Base-by-base conservation (phyloP, 2,329 filamentous ascomycete genomes). In the Simplicillium aogashimaense region DNA sequence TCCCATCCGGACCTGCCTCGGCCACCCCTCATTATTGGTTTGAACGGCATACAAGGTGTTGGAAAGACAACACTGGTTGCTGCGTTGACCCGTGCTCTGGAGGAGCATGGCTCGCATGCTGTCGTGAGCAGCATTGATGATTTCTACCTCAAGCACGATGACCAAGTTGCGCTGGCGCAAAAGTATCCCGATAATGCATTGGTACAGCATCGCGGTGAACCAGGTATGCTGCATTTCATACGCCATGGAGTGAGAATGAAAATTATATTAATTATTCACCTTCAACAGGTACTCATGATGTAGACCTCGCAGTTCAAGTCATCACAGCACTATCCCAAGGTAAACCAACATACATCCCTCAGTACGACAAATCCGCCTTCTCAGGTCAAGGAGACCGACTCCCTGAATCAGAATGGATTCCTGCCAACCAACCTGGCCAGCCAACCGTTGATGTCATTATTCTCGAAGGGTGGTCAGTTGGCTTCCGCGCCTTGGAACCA, bases 381-480 rank as follows among this genome's bases (percentile, higher is more conserved):
- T 63, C 66, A 16, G 88, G 88, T 10, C 74, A 81, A 45, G 88
- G 88, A 16, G 87, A 94, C 61, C 80, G 88, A 37, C 66, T 75
- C 1, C 75, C 81, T 0, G 61, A 73, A 42, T 63, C 61, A 10
- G 54, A 70, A 36, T 94, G 87, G 85, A 63, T 69, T 18, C 53
- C 54, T 12, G 69, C 82, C 43, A 77, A 78, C 48, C 61, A 57
- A 35, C 61, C 59, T 0, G 70, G 70, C 8, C 66, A 74, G 39
- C 58, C 54, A 3, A 65, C 59, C n/a, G 61, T 74, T 17, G 60
- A 74, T 17, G 76, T 90, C 7, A 72, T 95, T 16, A 76, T 95
- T 38, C 80, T 95, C 47, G 88, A 95, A 59, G 88, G 89, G 14
- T 95, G 88, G 89, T 92, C 83, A 58, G 78, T 94, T 11, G 89